A percentile compares a stretch with the other conserved stretches of the same genome.
These are phyloP conservation scores for Corymbia citriodora DNA, from an alignment of 441 rosid species.

Conservation along the genomic window DNA sequence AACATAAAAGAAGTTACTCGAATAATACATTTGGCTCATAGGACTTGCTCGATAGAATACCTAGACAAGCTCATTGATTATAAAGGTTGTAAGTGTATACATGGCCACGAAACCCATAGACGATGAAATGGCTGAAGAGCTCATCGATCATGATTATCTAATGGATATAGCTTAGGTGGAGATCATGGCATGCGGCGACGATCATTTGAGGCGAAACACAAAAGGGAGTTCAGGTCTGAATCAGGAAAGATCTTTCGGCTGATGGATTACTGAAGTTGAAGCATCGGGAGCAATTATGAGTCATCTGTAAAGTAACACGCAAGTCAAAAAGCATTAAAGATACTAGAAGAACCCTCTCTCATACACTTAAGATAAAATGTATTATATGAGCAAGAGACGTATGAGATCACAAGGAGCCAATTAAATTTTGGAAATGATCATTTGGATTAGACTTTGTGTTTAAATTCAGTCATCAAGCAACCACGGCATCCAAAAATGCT, in stretches of 20 bases:
- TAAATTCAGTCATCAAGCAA: background rate
- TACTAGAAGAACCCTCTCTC: background rate
- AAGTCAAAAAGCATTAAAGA: background rate
- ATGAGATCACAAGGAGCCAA: too few species aligned
- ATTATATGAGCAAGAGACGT: background rate
- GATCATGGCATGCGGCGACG: background rate
- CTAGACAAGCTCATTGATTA: background rate
- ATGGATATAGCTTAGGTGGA: rapidly evolving
- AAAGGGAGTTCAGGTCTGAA: background rate
- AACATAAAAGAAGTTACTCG: background rate
- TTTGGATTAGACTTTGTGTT: background rate
- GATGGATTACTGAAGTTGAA: rapidly evolving
- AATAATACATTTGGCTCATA: rapidly evolving
- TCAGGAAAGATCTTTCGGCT: background rate
- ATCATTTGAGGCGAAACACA: background rate
- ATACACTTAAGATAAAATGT: background rate
- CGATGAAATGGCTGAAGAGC: background rate
- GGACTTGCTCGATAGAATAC: rapidly evolving
- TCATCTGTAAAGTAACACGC: background rate
- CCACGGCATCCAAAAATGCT: background rate
- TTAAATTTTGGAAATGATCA: background rate
- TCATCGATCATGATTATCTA: background rate
- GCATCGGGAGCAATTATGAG: background rate
- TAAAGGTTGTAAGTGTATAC: background rate
- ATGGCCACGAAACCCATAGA: background rate